These are phyloP conservation scores for Cnidoscolus chayamansa DNA, from an alignment of 441 rosid genomes.

Conservation along the genomic window DNA sequence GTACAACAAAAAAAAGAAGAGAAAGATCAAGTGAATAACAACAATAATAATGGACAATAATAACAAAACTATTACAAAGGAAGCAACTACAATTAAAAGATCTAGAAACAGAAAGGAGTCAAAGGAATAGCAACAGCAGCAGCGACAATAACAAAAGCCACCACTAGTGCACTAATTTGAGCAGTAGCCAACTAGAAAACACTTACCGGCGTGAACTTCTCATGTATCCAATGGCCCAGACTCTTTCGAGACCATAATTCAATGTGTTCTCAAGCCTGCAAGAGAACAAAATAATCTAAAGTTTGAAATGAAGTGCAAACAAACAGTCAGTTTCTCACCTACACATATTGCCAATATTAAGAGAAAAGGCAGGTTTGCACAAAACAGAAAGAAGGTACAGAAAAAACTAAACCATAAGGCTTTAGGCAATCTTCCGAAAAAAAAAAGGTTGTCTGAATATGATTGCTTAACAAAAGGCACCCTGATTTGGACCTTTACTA, in stretches of 20 bases:
- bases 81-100: neutral
- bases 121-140: neutral
- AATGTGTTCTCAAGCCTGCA: slow-evolving; percentile 87
- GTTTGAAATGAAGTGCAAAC: neutral
- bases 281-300: slow-evolving; percentile 10
- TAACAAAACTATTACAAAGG: neutral
- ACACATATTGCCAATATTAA: neutral
- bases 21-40: neutral
- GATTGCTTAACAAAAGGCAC: neutral
- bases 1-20: neutral
- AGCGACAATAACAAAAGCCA: neutral
- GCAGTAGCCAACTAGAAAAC: slow-evolving; percentile 9
- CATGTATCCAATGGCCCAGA: slow-evolving; percentile 77
- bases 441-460: neutral
- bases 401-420: neutral
- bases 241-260: slow-evolving; percentile 87
- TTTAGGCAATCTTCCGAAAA: neutral
- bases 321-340: neutral
- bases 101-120: neutral
- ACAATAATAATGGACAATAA: neutral
- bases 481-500: neutral
- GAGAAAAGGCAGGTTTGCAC: neutral
- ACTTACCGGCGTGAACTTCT: slow-evolving; percentile 77
- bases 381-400: neutral
- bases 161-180: neutral